Conservation (phyloP, 768 basidiomycete species). For the Boletus rex-veris region DNA sequence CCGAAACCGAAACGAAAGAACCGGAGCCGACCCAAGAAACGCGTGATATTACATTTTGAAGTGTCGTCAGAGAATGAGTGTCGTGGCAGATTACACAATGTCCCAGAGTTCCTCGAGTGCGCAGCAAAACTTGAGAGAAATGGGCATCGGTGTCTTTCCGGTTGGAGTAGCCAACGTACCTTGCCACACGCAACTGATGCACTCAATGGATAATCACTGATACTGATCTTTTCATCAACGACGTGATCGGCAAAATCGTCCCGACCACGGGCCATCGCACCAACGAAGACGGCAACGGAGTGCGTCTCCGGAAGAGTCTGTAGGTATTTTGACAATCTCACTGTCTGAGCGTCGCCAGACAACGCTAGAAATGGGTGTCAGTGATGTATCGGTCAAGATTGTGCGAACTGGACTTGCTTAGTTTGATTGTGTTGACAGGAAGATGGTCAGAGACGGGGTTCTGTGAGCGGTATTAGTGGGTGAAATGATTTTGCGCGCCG, state of each 20-base stretch:
- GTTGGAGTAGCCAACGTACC: conserved; percentile 45
- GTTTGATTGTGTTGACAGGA: conserved; percentile 91
- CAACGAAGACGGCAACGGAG: conserved; percentile 91
- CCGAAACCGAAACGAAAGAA: conserved; percentile 1
- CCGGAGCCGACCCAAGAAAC: background rate
- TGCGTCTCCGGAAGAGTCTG: conserved; percentile 84
- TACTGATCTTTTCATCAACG: conserved; percentile 95
- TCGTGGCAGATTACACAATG: conserved; percentile 52
- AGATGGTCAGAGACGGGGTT: conserved; percentile 95
- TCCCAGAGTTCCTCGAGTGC: conserved; percentile 95
- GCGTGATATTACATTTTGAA: conserved; percentile 5
- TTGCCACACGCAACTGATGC: conserved; percentile 97
- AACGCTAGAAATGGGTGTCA: conserved; percentile 52
- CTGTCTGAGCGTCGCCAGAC: conserved; percentile 84
- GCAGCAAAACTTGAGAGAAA: conserved; percentile 68
- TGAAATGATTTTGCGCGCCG: background rate
- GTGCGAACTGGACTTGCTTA: conserved; percentile 59
- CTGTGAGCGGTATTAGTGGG: conserved; percentile 36
- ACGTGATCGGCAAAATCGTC: conserved; percentile 96
- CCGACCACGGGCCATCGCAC: conserved; percentile 94
- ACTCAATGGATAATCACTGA: conserved; percentile 90
- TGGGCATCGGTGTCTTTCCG: conserved; percentile 1
- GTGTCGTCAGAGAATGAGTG: background rate
- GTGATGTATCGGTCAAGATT: background rate
- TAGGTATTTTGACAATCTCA: conserved; percentile 79